Base-by-base conservation (phyloP, 176 grass and related monocot genomes). In the Oropetium thomaeum region DNA sequence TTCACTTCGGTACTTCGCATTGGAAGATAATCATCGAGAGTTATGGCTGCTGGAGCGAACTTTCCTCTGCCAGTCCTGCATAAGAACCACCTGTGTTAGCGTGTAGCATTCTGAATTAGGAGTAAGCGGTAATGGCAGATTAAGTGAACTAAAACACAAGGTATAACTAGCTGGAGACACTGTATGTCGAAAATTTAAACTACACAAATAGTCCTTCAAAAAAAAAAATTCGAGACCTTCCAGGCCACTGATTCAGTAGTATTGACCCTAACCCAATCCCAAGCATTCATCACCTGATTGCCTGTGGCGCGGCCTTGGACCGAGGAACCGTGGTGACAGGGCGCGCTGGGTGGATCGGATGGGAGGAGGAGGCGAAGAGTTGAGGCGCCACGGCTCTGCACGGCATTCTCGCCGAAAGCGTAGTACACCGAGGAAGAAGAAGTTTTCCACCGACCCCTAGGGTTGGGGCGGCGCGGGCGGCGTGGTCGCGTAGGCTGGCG, bases 1-100 rank as follows among this genome's bases (percentile, higher is more conserved):
- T 92, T 98, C 71, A 94, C 79, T 92, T 98, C 96, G 63, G 82
- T 78, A 67, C 96, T 98, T 61, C 84, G 86, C 96, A 98, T 94
- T 22, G 91, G 96, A 76, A 94, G 91, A 77, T 94, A 86, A 69
- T 94, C 74, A 83, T 87, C 79, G 27, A 87, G 71, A 69, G 81
- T 83, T 28, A 92, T 31, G 40, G 91, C 84, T 63, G 78, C 72
- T 43, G 54, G 52, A 39, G 78, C 5, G 62, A 79, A 70, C 66
- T 69, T 95, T 75, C 84, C 87, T 67, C 67, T 78, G 55, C 83
- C 65, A 23, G 58, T 76, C 87, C 96, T 95, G 89, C 69, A 91
- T 26, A 71, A 77, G 12, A 28, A 81, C 38, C n/a, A 34, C 7
- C 10, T 42, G 28, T 22, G 19, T 87, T 60, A 83, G 67, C n/a